These are phyloP conservation scores for Auriscalpium microsporum DNA, from an alignment of 768 basidiomycete species.

Conservation along the genomic window DNA sequence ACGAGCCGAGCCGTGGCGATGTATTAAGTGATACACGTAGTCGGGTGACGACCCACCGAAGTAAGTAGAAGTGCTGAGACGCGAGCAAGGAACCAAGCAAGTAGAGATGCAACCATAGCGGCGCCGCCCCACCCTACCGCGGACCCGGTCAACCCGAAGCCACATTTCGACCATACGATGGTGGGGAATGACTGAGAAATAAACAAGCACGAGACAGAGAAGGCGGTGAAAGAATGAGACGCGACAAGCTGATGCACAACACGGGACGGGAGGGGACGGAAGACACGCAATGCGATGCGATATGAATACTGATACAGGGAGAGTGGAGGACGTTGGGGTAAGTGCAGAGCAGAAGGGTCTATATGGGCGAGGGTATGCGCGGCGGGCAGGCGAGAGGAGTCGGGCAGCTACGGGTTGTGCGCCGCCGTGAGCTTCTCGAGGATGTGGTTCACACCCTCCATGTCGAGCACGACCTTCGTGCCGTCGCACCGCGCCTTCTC, in stretches of 20 bases:
- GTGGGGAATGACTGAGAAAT: too few species aligned
- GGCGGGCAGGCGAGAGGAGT: not conserved
- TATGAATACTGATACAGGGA: too few species aligned
- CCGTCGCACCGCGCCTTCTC: slow-evolving; percentile 81
- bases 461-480: slow-evolving; percentile 69
- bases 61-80: too few species aligned
- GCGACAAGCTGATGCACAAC: not conserved
- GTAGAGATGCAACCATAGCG: too few species aligned
- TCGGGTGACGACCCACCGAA: not conserved
- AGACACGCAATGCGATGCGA: too few species aligned
- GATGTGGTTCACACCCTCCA: slow-evolving; percentile 34
- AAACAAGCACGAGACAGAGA: not conserved
- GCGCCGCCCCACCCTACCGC: too few species aligned
- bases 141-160: not conserved
- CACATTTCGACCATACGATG: not conserved
- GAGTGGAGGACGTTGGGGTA: too few species aligned
- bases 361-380: not conserved
- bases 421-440: slow-evolving; percentile 30
- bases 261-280: too few species aligned
- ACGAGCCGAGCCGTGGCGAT: not conserved
- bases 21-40: slow-evolving; percentile 10
- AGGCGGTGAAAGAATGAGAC: not conserved
- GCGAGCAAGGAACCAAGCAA: too few species aligned
- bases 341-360: too few species aligned
- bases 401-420: not conserved